Percentiles rank a stretch among this genome's conserved stretches.
Conservation (phyloP, 108 stramenopile genomes). For the Conticribra weissflogii region DNA sequence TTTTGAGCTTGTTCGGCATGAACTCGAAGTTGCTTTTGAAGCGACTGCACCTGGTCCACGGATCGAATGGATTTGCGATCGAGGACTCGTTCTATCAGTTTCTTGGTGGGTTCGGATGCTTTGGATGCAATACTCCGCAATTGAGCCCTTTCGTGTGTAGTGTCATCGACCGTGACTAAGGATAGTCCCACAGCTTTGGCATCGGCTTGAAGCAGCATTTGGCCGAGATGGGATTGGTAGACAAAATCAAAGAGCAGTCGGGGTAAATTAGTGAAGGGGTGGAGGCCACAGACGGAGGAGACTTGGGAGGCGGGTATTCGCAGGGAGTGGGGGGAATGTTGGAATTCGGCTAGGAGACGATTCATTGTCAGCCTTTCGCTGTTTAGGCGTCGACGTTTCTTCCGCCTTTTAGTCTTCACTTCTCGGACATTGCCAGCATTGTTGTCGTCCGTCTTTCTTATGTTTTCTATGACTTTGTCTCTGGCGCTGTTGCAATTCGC, state of each 20-base stretch:
- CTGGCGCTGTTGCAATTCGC: too few relatives aligned
- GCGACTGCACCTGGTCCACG: slow-evolving; percentile 51
- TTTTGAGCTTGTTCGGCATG: slow-evolving; percentile 41
- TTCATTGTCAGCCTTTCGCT: too few relatives aligned
- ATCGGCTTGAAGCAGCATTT: slow-evolving; percentile 56
- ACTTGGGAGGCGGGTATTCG: slow-evolving; percentile 61
- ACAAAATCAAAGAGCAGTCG: slow-evolving; percentile 60
- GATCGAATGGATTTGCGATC: slow-evolving; percentile 34
- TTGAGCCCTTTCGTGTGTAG: slow-evolving; percentile 45
- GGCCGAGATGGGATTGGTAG: slow-evolving; percentile 72
- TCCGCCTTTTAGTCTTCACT: too few relatives aligned
- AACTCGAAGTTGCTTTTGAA: slow-evolving; percentile 36
- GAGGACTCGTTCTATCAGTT: slow-evolving; percentile 47
- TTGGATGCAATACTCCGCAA: slow-evolving; percentile 56
- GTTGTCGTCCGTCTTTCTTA: too few relatives aligned
- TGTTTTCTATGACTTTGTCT: too few relatives aligned
- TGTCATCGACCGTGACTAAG: slow-evolving; percentile 38
- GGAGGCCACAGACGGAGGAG: slow-evolving; percentile 65
- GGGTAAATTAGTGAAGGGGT: slow-evolving; percentile 62
- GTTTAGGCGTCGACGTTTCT: too few relatives aligned
- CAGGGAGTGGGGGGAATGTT: slow-evolving; percentile 55
- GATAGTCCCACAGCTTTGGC: slow-evolving; percentile 55
- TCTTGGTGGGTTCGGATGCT: slow-evolving; percentile 44
- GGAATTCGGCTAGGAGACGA: too few relatives aligned
- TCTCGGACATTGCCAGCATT: too few relatives aligned